Conservation (phyloP, 345 rosid species). For the Firmiana major region DNA sequence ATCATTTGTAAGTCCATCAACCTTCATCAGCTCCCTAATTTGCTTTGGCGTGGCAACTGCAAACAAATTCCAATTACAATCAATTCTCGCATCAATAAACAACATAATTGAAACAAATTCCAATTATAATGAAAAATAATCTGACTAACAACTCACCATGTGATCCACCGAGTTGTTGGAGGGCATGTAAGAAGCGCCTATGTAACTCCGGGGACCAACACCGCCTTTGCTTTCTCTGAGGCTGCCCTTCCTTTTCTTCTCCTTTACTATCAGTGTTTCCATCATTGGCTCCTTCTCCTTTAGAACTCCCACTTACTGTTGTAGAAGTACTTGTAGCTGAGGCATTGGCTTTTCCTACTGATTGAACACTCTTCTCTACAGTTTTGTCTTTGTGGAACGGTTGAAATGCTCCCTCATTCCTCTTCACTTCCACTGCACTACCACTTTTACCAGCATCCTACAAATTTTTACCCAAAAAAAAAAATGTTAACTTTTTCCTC, state of each 20-base stretch:
- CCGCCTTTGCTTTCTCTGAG: slow-evolving; percentile 72
- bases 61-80: slow-evolving; percentile 12
- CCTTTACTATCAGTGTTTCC: slow-evolving; percentile 25
- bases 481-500: neutral
- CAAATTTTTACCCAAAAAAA: neutral
- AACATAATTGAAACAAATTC: neutral
- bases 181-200: slow-evolving; percentile 73
- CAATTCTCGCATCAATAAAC: neutral
- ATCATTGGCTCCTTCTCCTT: neutral
- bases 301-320: slow-evolving; percentile 22
- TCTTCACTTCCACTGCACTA: slow-evolving; percentile 62
- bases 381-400: slow-evolving; percentile 59
- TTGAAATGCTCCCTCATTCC: slow-evolving; percentile 71
- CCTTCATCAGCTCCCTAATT: slow-evolving; percentile 92
- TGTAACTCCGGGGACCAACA: slow-evolving; percentile 98
- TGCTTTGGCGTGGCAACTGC: slow-evolving; percentile 94
- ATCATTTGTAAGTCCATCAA: slow-evolving; percentile 89
- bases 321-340: slow-evolving; percentile 45
- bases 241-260: slow-evolving; percentile 41
- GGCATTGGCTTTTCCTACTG: slow-evolving; percentile 23
- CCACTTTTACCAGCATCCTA: slow-evolving; percentile 53
- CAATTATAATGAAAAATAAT: neutral
- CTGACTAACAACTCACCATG: slow-evolving; percentile 41
- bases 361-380: slow-evolving; percentile 26
- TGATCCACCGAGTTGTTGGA: slow-evolving; percentile 92